These are phyloP conservation scores for Phytophthora colocasiae DNA, from an alignment of 352 stramenopile species.

Conservation along the genomic window DNA sequence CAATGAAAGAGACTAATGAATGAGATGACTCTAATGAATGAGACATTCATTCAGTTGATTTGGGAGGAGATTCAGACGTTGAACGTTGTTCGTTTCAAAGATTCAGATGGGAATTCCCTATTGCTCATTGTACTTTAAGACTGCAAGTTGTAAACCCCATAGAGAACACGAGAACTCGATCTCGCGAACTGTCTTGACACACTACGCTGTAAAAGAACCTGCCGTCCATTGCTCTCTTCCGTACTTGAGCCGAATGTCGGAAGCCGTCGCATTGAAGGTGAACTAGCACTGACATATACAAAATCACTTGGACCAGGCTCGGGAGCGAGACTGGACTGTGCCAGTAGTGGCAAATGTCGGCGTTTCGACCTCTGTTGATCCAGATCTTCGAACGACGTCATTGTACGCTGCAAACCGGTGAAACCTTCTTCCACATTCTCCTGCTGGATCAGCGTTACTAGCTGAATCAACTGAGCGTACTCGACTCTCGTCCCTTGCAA, in stretches of 20 bases:
- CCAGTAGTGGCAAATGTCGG: constrained; percentile 25
- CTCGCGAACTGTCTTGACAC: constrained; percentile 11
- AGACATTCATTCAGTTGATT: no score
- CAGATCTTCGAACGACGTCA: constrained; percentile 29
- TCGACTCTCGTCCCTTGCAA: constrained; percentile 47
- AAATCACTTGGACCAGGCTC: constrained; percentile 28
- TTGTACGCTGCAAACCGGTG: constrained; percentile 10
- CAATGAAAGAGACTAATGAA: no score
- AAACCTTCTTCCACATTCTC: constrained; percentile 21
- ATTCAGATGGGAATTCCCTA: not conserved
- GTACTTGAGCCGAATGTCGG: constrained; percentile 2
- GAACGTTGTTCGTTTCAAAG: no score
- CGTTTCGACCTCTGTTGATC: constrained; percentile 3
- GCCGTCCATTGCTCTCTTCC: constrained; percentile 8
- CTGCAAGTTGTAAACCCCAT: constrained; percentile 26
- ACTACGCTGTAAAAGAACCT: constrained; percentile 1
- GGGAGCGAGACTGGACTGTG: constrained; percentile 24
- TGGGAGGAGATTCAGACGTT: no score
- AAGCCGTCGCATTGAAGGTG: constrained; percentile 14
- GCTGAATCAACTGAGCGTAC: constrained; percentile 51
- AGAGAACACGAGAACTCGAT: constrained; percentile 23
- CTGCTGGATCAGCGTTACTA: constrained; percentile 43
- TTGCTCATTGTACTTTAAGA: no score
- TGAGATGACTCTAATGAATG: no score
- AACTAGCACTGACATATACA: constrained; percentile 13